phyloP scores from a whole-genome alignment of 768 basidiomycete species.

The Fomitopsis pulvina region DNA sequence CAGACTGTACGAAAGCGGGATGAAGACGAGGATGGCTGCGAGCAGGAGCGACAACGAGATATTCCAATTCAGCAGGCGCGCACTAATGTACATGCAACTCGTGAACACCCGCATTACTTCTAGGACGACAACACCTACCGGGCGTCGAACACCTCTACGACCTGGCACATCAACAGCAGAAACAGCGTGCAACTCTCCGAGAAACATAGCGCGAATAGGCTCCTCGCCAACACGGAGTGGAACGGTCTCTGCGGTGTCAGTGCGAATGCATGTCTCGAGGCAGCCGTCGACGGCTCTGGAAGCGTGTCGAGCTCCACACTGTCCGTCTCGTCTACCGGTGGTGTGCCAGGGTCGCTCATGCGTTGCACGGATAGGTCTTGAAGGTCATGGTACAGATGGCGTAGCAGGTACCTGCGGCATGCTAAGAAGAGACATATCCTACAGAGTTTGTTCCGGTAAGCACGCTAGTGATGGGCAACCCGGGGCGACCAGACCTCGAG shows the following conservation, averaged over 20 bases:
- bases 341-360: background rate
- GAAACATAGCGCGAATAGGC: conserved; percentile 63
- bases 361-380: conserved; percentile 34
- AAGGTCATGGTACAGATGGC: conserved; percentile 54
- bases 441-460: background rate
- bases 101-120: background rate
- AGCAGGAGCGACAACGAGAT: conserved; percentile 60
- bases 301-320: conserved; percentile 15
- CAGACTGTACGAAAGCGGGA: conserved; percentile 59
- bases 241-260: conserved; percentile 22
- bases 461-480: background rate
- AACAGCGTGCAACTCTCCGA: conserved; percentile 73
- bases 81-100: conserved; percentile 29
- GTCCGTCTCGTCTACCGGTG: background rate
- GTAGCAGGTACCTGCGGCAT: conserved; percentile 53
- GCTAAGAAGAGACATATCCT: conserved; percentile 49
- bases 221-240: conserved; percentile 52
- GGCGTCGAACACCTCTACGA: conserved; percentile 43
- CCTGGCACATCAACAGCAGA: conserved; percentile 67
- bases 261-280: background rate
- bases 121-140: conserved; percentile 28
- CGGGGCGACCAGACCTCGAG: background rate
- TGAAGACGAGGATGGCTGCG: conserved; percentile 51
- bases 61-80: conserved; percentile 61
- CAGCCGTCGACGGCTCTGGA: conserved; percentile 27